These are phyloP conservation scores for Diaporthe aspalathi DNA, from an alignment of 2,329 filamentous ascomycete species.

Conservation along the genomic window DNA sequence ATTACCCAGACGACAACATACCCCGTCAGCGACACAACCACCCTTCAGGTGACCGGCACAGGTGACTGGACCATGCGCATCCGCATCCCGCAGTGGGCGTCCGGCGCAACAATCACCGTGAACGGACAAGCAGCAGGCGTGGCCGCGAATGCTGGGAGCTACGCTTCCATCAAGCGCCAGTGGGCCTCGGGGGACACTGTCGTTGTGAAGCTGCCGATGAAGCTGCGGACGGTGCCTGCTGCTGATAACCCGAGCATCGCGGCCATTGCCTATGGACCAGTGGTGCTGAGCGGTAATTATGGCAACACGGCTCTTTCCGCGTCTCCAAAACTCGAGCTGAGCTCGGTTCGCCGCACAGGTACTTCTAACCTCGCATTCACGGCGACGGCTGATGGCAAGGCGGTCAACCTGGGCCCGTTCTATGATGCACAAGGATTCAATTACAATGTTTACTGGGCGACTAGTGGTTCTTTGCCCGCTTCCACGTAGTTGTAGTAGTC, in stretches of 20 bases:
- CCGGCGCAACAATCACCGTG: conserved; percentile 52
- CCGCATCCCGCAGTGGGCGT: conserved; percentile 60
- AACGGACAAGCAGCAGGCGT: conserved; percentile 52
- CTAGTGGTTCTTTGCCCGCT: conserved; percentile 21
- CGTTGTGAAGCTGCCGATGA: conserved; percentile 58
- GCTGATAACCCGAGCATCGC: conserved; percentile 58
- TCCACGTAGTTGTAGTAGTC: background rate
- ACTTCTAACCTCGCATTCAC: conserved; percentile 54
- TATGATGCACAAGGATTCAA: conserved; percentile 56
- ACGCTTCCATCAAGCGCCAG: conserved; percentile 46
- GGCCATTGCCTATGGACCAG: conserved; percentile 43
- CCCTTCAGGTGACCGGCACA: conserved; percentile 51
- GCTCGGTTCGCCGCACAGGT: conserved; percentile 57
- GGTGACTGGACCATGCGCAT: conserved; percentile 52
- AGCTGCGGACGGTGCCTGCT: conserved; percentile 54
- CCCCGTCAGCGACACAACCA: conserved; percentile 54
- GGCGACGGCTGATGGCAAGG: conserved; percentile 47
- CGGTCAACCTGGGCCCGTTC: conserved; percentile 51
- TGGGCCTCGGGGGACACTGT: conserved; percentile 59
- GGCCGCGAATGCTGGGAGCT: conserved; percentile 41
- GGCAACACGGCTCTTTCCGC: background rate
- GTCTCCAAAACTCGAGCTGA: background rate
- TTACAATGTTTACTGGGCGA: conserved; percentile 56
- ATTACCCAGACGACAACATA: conserved; percentile 57
- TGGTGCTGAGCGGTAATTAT: background rate